Evolutionary conservation across 345 rosid genomes (phyloP).

Genomic region (Camelina neglecta): DNA sequence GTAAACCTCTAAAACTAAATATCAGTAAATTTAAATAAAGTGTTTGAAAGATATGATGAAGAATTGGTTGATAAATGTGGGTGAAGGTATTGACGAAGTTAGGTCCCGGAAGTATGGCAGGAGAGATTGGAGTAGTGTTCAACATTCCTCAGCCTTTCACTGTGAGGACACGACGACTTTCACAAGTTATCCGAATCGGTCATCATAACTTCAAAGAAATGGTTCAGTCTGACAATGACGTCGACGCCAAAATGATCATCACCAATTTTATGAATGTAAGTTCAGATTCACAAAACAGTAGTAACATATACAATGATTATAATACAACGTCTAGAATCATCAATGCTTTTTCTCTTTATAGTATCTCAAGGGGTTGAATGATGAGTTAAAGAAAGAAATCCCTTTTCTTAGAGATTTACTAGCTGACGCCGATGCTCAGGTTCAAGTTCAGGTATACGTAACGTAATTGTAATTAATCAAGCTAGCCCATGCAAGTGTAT

Average conservation of each 20-base stretch:
- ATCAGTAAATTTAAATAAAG: neutral
- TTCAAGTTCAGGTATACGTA: conserved; percentile 43
- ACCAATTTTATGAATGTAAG: conserved; percentile 54
- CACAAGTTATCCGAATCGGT: conserved; percentile 84
- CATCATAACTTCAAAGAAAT: conserved; percentile 85
- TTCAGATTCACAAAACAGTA: neutral
- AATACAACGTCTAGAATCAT: neutral
- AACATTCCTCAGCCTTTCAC: conserved; percentile 85
- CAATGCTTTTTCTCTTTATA: conserved; percentile 20
- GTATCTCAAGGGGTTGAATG: conserved; percentile 64
- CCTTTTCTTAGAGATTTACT: conserved; percentile 62
- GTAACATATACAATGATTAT: conserved; percentile 5
- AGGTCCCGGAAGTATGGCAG: conserved; percentile 76
- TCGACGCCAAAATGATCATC: conserved; percentile 70
- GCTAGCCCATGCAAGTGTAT: neutral
- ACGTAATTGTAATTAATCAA: neutral
- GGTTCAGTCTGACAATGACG: conserved; percentile 57
- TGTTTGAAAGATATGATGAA: neutral
- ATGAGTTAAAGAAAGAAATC: conserved; percentile 61
- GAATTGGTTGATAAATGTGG: conserved; percentile 9
- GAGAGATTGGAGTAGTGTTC: conserved; percentile 91
- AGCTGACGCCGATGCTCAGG: conserved; percentile 58
- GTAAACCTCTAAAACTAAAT: conserved; percentile 44
- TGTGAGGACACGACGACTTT: conserved; percentile 68
- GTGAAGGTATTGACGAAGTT: conserved; percentile 66